phyloP scores from a whole-genome alignment of 2,329 filamentous ascomycete species.

The Alternaria consortialis region DNA sequence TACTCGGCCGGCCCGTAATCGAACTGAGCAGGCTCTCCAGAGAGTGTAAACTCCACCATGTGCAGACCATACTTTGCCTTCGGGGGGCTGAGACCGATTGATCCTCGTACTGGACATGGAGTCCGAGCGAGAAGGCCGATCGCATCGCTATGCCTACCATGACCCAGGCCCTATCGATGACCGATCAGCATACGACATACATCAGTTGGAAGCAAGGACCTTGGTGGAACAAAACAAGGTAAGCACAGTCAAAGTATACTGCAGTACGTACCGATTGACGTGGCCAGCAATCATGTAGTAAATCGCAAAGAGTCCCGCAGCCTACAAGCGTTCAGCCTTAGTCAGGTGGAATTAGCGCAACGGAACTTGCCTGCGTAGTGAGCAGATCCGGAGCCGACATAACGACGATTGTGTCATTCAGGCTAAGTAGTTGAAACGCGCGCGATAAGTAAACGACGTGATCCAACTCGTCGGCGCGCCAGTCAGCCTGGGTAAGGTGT shows the following conservation, averaged over 20 bases:
- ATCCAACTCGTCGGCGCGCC: constrained; percentile 30
- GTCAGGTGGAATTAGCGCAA: constrained; percentile 19
- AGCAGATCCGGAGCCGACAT: constrained; percentile 33
- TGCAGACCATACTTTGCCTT: constrained; percentile 42
- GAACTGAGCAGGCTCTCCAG: constrained; percentile 45
- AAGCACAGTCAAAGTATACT: constrained; percentile 3
- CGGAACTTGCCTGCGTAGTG: constrained; percentile 13
- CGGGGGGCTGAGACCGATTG: constrained; percentile 19
- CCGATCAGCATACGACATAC: constrained; percentile 15
- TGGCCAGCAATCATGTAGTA: constrained; percentile 50
- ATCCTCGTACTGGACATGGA: constrained; percentile 45
- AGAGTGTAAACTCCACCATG: constrained; percentile 50
- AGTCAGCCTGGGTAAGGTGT: constrained; percentile 34
- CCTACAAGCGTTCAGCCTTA: constrained; percentile 6
- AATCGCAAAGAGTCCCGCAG: constrained; percentile 43
- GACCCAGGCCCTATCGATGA: constrained; percentile 41
- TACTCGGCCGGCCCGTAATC: constrained; percentile 49
- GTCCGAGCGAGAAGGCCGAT: constrained; percentile 42
- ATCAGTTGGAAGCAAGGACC: background rate
- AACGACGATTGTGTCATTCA: constrained; percentile 31
- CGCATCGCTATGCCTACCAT: constrained; percentile 44
- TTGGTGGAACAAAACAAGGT: background rate
- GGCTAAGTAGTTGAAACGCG: constrained; percentile 21
- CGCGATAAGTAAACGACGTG: constrained; percentile 45
- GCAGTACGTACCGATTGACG: constrained; percentile 26